phyloP scores from a whole-genome alignment of 106 monocot species.

The Acorus calamus region DNA sequence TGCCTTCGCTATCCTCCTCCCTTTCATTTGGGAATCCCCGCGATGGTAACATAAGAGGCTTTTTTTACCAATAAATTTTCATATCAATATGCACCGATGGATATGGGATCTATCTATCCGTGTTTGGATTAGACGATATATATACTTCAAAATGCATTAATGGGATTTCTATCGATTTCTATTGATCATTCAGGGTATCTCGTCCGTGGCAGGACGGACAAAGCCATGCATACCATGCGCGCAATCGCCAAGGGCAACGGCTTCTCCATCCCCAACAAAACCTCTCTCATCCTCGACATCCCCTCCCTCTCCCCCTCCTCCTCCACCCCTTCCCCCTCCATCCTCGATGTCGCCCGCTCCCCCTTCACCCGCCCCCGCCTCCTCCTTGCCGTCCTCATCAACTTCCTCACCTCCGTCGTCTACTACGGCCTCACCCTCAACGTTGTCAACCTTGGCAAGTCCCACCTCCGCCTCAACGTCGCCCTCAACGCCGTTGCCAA shows the following conservation, averaged over 20 bases:
- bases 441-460: conserved; percentile 2
- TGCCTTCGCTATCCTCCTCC: neutral
- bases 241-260: neutral
- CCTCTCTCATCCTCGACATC: neutral
- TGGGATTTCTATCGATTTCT: too few relatives aligned
- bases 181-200: too few relatives aligned
- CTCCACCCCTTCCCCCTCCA: neutral
- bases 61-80: too few relatives aligned
- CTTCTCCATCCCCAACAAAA: neutral
- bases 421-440: conserved; percentile 13
- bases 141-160: too few relatives aligned
- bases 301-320: neutral
- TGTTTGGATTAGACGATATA: too few relatives aligned
- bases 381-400: neutral
- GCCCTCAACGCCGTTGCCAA: conserved; percentile 2
- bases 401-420: conserved; percentile 1
- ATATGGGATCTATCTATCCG: too few relatives aligned
- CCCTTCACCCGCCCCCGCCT: neutral
- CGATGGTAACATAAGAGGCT: neutral
- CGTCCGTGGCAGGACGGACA: neutral
- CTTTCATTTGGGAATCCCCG: conserved; percentile 3
- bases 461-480: conserved; percentile 1
- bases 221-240: neutral
- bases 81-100: too few relatives aligned
- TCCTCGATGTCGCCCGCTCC: neutral